Base-by-base conservation (phyloP, 192 early-diverging fungal species). In the Podila clonocystis region DNA sequence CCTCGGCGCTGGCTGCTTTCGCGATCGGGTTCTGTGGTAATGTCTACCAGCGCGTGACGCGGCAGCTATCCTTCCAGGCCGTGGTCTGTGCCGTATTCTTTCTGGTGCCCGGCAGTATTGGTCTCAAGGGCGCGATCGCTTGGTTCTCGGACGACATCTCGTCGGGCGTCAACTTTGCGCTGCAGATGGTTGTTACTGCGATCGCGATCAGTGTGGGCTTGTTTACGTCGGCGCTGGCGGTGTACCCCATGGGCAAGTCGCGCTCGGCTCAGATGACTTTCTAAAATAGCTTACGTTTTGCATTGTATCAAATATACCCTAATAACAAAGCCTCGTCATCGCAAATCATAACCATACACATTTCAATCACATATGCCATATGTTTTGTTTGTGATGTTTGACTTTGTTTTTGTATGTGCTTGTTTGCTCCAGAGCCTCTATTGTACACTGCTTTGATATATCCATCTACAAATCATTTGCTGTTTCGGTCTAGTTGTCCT, bases 21-120 rank as follows among this genome's bases (percentile, higher is more conserved):
- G 91, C 89, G 20, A 91, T 98, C 83, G 97, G 96, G 0, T 70
- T 97, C 30, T 73, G 90, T 30, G 89, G 90, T 34, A 96, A 98
- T 76, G 63, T 95, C 30, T 89, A 94, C 73, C 91, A 94, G 5
- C 87, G 93, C 9, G 72, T 95, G 36, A 92, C 91, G 7, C 82
- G 89, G 65, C 73, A 88, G 58, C 88, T 94, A 59, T 92, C 93
- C 5, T 90, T 97, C 74, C 94, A 94, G 68, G 93, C 94, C 8
- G 94, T 97, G 15, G 82, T 96, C 19, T 88, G 92, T 34, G 95
- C 93, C 11, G 92, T 97, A 3, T 78, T 93, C 74, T 85, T 94
- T 52, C 84, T 95, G 72, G 94, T 95, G 0, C 95, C 95, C 0
- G 94, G 95, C 3, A 87, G 84, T 38, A 82, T 95, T 19, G 93